A percentile compares a stretch with the other conserved stretches of the same genome.
phyloP scores from a whole-genome alignment of 2,329 filamentous ascomycete genomes.

The Cladosporium sp. region DNA sequence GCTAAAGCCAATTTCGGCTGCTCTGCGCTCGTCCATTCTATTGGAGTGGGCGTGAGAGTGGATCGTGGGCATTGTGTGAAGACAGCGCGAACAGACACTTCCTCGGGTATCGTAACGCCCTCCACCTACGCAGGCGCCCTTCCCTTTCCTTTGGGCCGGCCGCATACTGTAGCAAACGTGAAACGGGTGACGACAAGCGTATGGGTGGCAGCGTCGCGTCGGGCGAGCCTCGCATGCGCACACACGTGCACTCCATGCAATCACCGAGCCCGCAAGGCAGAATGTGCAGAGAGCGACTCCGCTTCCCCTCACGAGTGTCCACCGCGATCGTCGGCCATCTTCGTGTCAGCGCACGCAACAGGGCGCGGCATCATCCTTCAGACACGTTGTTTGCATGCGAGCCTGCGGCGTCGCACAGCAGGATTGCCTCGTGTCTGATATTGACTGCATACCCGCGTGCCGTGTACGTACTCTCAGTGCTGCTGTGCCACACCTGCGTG shows the following conservation, averaged over 20 bases:
- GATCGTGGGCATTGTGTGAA: background rate
- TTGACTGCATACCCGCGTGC: conserved; percentile 9
- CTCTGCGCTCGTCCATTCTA: conserved; percentile 1
- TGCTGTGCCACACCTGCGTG: too few species aligned
- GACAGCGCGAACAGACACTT: background rate
- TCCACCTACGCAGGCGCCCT: background rate
- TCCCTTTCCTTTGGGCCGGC: background rate
- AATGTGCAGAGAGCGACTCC: background rate
- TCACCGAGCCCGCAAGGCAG: background rate
- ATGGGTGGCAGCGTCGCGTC: background rate
- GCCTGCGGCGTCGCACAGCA: conserved; percentile 8
- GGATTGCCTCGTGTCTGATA: conserved; percentile 12
- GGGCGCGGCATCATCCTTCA: background rate
- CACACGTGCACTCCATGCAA: background rate
- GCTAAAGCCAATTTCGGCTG: conserved; percentile 10
- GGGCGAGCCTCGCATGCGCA: background rate
- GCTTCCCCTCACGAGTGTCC: conserved; percentile 7
- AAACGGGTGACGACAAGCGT: background rate
- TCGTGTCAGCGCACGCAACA: conserved; percentile 7
- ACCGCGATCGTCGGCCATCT: background rate
- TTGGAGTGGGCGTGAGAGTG: conserved; percentile 1
- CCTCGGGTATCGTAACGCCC: background rate
- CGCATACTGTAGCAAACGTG: background rate
- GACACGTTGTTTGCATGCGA: conserved; percentile 9
- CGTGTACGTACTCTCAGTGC: conserved; percentile 1